Conservation (phyloP, 2,329 filamentous ascomycete genomes). For the Colletotrichum navitas region DNA sequence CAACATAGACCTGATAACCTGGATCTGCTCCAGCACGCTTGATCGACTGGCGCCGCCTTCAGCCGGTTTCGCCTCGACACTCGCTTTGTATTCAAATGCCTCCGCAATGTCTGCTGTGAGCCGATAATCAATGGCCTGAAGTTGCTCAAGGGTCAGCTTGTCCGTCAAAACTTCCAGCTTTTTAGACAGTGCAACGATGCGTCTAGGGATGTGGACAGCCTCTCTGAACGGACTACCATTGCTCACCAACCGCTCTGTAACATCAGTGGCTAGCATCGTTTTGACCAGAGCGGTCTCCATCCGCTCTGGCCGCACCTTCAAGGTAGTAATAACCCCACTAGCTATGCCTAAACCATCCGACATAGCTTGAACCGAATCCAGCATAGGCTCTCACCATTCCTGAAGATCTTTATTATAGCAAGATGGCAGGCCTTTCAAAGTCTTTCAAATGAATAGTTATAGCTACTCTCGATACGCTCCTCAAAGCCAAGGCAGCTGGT, state of each 20-base stretch:
- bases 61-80: conserved; percentile 77
- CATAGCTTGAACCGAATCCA: conserved; percentile 81
- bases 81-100: conserved; percentile 78
- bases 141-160: background rate
- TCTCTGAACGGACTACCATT: conserved; percentile 81
- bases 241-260: conserved; percentile 72
- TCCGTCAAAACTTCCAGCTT: conserved; percentile 62
- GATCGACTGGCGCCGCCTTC: conserved; percentile 78
- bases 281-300: conserved; percentile 79
- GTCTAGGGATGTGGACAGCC: conserved; percentile 82
- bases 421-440: conserved; percentile 71
- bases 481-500: conserved; percentile 43
- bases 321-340: conserved; percentile 78
- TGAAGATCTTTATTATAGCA: conserved; percentile 86
- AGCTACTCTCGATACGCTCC: conserved; percentile 46
- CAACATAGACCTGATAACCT: conserved; percentile 54
- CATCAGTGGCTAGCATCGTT: conserved; percentile 80
- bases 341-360: conserved; percentile 81
- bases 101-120: conserved; percentile 71
- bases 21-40: conserved; percentile 72
- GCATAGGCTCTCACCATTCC: conserved; percentile 80
- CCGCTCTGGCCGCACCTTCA: conserved; percentile 74
- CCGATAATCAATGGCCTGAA: background rate
- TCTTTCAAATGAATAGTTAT: conserved; percentile 53
- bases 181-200: conserved; percentile 78